These are phyloP conservation scores for Huntiella savannae DNA, from an alignment of 2,329 filamentous ascomycete genomes.

Conservation along the genomic window DNA sequence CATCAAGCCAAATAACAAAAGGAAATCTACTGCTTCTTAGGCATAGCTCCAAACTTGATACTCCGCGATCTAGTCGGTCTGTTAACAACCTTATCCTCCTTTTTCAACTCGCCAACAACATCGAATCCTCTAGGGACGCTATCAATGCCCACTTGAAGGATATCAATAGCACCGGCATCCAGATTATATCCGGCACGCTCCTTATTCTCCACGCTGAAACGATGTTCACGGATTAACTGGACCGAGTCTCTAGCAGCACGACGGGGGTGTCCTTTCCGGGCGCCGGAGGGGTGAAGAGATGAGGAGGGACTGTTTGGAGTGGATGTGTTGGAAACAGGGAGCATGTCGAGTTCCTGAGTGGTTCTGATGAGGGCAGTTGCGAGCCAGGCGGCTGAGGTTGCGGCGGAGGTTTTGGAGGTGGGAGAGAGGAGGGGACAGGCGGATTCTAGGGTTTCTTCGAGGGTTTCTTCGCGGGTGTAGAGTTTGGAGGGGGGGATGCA, in stretches of 20 bases:
- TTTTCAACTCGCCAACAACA: background rate
- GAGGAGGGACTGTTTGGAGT: background rate
- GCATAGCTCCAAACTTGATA: slow-evolving; percentile 7
- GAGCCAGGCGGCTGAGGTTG: slow-evolving; percentile 1
- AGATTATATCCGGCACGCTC: slow-evolving; percentile 5
- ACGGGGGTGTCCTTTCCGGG: slow-evolving; percentile 7
- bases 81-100: background rate
- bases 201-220: slow-evolving; percentile 4
- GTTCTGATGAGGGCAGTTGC: slow-evolving; percentile 3
- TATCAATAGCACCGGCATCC: background rate
- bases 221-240: slow-evolving; percentile 8
- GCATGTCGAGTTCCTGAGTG: slow-evolving; percentile 9
- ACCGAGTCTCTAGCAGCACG: slow-evolving; percentile 6
- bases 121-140: slow-evolving; percentile 4
- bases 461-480: background rate
- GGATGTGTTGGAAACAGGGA: background rate
- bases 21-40: background rate
- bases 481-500: background rate
- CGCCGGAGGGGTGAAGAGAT: background rate
- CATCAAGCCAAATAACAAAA: background rate
- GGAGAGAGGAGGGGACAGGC: too few relatives aligned
- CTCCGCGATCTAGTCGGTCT: background rate
- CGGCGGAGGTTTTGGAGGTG: background rate
- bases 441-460: background rate
- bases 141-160: background rate